Evolutionary conservation across 176 grass and related monocot genomes (phyloP).

Genomic region (Carex pumila): DNA sequence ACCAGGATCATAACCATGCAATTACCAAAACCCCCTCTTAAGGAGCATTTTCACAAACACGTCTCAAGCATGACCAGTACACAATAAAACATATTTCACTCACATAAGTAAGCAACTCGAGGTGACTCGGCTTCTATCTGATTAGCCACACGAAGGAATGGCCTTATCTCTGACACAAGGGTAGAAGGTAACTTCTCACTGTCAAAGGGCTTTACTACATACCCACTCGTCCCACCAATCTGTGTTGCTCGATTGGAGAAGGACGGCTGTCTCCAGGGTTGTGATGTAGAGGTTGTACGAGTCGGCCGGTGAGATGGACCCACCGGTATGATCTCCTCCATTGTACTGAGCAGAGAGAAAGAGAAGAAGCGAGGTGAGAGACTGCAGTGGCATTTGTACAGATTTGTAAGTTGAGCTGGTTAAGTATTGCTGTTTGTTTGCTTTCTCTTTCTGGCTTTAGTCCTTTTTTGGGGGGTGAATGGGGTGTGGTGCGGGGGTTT

Average conservation of each 20-base stretch:
- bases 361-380: neutral
- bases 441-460: slow-evolving; percentile 59
- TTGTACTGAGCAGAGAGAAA: slow-evolving; percentile 15
- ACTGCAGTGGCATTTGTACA: neutral
- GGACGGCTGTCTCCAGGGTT: neutral
- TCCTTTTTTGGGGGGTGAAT: slow-evolving; percentile 16
- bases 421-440: slow-evolving; percentile 23
- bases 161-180: slow-evolving; percentile 57
- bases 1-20: neutral
- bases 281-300: slow-evolving; percentile 20
- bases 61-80: neutral
- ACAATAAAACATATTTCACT: neutral
- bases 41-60: slow-evolving; percentile 34
- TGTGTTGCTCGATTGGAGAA: slow-evolving; percentile 14
- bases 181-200: slow-evolving; percentile 85
- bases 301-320: slow-evolving; percentile 32
- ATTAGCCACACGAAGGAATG: slow-evolving; percentile 86
- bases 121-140: slow-evolving; percentile 65
- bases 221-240: neutral
- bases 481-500: neutral
- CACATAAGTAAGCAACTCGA: slow-evolving; percentile 90
- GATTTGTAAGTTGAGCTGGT: neutral
- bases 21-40: neutral
- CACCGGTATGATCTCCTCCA: slow-evolving; percentile 50
- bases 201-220: slow-evolving; percentile 32